phyloP scores from a whole-genome alignment of 257 asterid species.

The Ligustrum vulgare region DNA sequence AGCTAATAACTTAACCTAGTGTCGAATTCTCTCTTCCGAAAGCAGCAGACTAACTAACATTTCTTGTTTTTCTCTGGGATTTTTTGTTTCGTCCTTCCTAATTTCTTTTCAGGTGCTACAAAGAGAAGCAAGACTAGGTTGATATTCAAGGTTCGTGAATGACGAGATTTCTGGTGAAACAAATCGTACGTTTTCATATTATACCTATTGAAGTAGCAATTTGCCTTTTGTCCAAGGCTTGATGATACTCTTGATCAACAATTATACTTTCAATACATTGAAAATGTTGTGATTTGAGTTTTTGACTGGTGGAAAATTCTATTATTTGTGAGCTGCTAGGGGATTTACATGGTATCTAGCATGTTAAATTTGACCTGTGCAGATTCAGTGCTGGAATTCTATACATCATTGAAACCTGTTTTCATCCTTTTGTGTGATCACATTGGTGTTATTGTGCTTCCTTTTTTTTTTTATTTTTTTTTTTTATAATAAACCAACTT shows the following conservation, averaged over 20 bases:
- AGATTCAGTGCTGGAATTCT: background rate
- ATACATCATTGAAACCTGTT: background rate
- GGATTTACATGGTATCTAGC: background rate
- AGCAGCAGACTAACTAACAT: background rate
- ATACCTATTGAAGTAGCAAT: background rate
- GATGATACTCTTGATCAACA: slow-evolving; percentile 5
- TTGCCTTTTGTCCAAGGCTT: background rate
- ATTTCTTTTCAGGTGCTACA: slow-evolving; percentile 56
- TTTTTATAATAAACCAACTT: too few relatives aligned
- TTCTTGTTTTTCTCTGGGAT: background rate
- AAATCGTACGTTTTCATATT: background rate
- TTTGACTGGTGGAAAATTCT: background rate
- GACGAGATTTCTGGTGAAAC: slow-evolving; percentile 5
- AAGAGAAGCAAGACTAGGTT: slow-evolving; percentile 82
- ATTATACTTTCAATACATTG: background rate
- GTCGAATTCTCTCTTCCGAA: background rate
- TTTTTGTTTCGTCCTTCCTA: background rate
- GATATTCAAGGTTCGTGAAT: slow-evolving; percentile 14
- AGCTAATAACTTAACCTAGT: background rate
- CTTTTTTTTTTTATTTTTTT: too few relatives aligned
- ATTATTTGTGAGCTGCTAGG: background rate
- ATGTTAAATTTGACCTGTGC: background rate
- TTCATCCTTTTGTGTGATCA: background rate
- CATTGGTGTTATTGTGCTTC: too few relatives aligned
- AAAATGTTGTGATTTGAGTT: slow-evolving; percentile 3